phyloP scores from a whole-genome alignment of 305 asterid genomes.

The Solanum hybrid region DNA sequence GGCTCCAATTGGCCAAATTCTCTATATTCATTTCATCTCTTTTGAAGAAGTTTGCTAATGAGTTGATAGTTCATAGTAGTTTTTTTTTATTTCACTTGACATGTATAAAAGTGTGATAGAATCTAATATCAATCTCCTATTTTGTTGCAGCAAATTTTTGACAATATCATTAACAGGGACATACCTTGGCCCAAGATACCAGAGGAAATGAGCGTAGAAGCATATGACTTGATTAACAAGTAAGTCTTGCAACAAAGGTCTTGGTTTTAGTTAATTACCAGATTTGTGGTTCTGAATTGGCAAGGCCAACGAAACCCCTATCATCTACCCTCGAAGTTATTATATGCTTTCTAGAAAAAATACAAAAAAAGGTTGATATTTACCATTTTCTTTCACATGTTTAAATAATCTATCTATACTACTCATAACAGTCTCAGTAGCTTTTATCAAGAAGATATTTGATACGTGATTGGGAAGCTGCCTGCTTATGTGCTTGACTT shows the following conservation, averaged over 20 bases:
- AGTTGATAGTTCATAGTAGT: not conserved
- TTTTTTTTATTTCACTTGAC: not conserved
- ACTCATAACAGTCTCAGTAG: not conserved
- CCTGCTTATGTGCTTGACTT: conserved; percentile 4
- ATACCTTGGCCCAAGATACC: conserved; percentile 94
- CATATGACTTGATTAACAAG: conserved; percentile 80
- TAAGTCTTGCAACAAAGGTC: conserved; percentile 29
- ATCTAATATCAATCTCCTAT: conserved; percentile 18
- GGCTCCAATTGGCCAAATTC: not conserved
- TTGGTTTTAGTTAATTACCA: not conserved
- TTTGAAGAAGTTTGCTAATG: not conserved
- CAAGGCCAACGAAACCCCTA: not conserved
- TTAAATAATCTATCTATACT: not conserved
- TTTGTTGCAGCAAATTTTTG: conserved; percentile 76
- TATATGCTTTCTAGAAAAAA: not conserved
- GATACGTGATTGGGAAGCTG: not conserved
- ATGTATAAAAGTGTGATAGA: not conserved
- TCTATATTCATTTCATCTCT: not conserved
- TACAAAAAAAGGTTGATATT: not conserved
- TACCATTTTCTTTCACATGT: not conserved
- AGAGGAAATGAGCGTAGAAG: conserved; percentile 77
- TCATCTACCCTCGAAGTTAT: not conserved
- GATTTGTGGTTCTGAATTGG: not conserved
- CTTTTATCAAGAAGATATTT: not conserved
- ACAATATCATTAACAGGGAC: conserved; percentile 84